A percentile compares a stretch with the other conserved stretches of the same genome.
phyloP scores from a whole-genome alignment of 192 early-diverging fungal species.

The Physocladia obscura region DNA sequence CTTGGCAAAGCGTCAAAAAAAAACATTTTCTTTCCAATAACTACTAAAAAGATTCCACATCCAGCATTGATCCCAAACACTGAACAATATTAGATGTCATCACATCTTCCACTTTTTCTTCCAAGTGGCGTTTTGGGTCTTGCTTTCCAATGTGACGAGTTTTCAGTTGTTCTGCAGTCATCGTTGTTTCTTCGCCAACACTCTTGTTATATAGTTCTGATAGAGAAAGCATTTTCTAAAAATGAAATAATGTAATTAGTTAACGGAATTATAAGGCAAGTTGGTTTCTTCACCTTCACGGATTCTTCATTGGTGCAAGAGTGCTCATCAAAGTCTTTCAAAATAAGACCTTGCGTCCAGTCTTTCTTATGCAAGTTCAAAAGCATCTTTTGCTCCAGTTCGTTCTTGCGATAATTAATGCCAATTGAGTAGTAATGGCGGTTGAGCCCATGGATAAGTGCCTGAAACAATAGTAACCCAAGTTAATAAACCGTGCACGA shows the following conservation, averaged over 20 bases:
- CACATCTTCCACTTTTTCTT: conserved; percentile 84
- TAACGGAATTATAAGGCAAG: too few species aligned
- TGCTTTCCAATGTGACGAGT: conserved; percentile 99
- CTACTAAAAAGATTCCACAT: conserved; percentile 68
- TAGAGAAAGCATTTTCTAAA: conserved; percentile 79
- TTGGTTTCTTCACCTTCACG: conserved; percentile 67
- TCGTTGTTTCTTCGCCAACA: conserved; percentile 91
- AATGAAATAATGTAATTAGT: too few species aligned
- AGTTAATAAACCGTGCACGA: not conserved
- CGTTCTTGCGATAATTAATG: conserved; percentile 99
- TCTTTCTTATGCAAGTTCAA: conserved; percentile 98
- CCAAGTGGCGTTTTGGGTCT: conserved; percentile 98
- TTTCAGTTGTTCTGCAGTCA: conserved; percentile 92
- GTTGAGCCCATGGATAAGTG: conserved; percentile 96
- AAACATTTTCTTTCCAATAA: not conserved
- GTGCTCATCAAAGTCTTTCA: conserved; percentile 81
- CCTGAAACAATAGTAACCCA: conserved; percentile 38
- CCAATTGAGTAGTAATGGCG: conserved; percentile 99
- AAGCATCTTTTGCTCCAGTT: conserved; percentile 99
- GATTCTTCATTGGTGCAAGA: conserved; percentile 78
- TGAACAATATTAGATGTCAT: conserved; percentile 98
- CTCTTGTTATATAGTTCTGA: conserved; percentile 97
- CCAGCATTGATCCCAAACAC: conserved; percentile 87
- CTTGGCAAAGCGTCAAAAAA: not conserved
- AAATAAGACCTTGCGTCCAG: conserved; percentile 92